Conservation (phyloP, 306 rosid genomes). For the Vigna mungo region DNA sequence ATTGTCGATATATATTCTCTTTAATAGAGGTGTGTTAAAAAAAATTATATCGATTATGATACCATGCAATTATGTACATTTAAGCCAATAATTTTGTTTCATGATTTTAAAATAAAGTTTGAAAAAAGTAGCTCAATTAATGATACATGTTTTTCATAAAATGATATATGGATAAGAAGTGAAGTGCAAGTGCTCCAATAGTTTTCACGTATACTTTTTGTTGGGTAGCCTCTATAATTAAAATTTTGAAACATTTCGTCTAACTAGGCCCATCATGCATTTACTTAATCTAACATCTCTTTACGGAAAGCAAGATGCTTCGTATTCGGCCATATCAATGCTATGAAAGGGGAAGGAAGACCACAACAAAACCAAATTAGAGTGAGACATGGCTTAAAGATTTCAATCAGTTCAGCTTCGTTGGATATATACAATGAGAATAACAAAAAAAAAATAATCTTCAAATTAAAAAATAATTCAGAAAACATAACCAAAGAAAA, state of each 20-base stretch:
- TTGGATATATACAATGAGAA: background rate
- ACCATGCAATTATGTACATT: too few relatives aligned
- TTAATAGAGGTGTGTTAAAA: too few relatives aligned
- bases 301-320: slow-evolving; percentile 26
- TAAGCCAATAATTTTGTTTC: background rate
- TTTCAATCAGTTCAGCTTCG: slow-evolving; percentile 4
- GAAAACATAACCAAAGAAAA: background rate
- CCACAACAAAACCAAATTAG: background rate
- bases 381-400: background rate
- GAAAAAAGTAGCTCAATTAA: background rate
- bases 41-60: too few relatives aligned
- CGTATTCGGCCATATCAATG: slow-evolving; percentile 14
- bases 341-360: too few relatives aligned
- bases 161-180: slow-evolving; percentile 1
- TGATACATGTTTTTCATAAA: background rate
- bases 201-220: background rate
- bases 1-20: too few relatives aligned
- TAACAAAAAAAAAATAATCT: too few relatives aligned
- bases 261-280: slow-evolving; percentile 27
- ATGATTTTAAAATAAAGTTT: background rate
- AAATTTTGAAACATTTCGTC: background rate
- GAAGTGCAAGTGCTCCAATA: background rate
- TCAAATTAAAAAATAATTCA: too few relatives aligned
- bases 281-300: slow-evolving; percentile 1
- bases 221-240: background rate